Evolutionary conservation across 345 rosid species (phyloP), one percentile per base, ranked within the genome.

Genomic region (Syzygium grande): DNA sequence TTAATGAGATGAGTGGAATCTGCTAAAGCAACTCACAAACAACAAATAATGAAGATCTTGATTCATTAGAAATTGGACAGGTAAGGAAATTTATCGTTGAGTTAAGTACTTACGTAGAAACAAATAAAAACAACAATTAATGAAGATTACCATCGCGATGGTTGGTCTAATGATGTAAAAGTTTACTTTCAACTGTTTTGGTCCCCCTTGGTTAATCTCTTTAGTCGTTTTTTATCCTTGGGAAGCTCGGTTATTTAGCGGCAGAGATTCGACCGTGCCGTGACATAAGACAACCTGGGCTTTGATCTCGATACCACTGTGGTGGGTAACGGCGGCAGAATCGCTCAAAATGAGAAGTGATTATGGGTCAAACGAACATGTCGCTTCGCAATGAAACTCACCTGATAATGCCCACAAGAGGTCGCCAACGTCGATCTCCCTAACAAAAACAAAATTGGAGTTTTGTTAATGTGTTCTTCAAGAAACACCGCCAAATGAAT

Each of bases 341-440:
- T 4, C 9, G 2, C 8, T 65, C 11, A 65, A 65, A 65, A 29
- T 29, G 5, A 65, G 0, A 0, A 30, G 1, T 34, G 2, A 30
- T 0, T 30, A 59, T 59, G 1, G 3, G 12, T 59, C 0, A 27
- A 61, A 61, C 6, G 34, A 13, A 61, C 1, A 3, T 61, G 17
- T 1, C 1, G 1, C 2, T 1, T 38, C 1, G 0, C 0, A 2
- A 38, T 1, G 1, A 0, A 19, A 30, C 3, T 2, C 46, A 7
- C 30, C 11, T 10, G 6, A 65, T 30, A 30, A 65, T 4, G 11
- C 23, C 5, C 21, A 29, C 30, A 30, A 16, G 2, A 68, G 25
- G 6, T 17, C 4, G 3, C 10, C 0, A 2, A 17, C 7, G 2
- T 0, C 7, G 12, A 3, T 73, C 1, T 14, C 46, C 15, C 3